Conservation (phyloP, 495 filamentous ascomycete species). For the Hypoxylon lenormandii region DNA sequence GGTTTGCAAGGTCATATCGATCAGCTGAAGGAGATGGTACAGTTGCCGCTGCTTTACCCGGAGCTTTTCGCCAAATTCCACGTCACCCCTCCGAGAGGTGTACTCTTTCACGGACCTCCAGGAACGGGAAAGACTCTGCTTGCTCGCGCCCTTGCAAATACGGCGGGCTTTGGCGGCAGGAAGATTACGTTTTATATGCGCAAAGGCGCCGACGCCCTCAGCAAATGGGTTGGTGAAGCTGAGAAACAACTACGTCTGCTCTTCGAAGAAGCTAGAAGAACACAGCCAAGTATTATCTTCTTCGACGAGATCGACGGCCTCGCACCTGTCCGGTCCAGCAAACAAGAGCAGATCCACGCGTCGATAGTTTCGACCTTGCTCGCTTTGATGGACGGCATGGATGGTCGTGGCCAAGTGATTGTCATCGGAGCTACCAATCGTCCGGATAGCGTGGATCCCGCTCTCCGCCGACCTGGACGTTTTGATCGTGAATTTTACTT, state of each 20-base stretch:
- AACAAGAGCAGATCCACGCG: conserved; percentile 97
- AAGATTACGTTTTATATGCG: conserved; percentile 99
- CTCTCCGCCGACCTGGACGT: conserved; percentile 89
- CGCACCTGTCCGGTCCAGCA: conserved; percentile 93
- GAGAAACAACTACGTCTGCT: conserved; percentile 91
- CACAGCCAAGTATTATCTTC: conserved; percentile 98
- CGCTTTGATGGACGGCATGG: conserved; percentile 99
- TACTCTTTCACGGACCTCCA: conserved; percentile 95
- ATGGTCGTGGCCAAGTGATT: conserved; percentile 95
- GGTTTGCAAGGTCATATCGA: conserved; percentile 92
- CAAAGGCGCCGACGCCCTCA: conserved; percentile 94
- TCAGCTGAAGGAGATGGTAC: conserved; percentile 97
- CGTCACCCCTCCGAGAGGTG: conserved; percentile 91
- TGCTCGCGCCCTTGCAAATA: conserved; percentile 88
- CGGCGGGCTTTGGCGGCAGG: conserved; percentile 77
- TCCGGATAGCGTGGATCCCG: conserved; percentile 95
- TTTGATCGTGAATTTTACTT: conserved; percentile 99
- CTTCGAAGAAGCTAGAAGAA: conserved; percentile 95
- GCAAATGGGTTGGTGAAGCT: conserved; percentile 99
- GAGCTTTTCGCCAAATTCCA: conserved; percentile 93
- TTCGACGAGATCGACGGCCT: conserved; percentile 99
- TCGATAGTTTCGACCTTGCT: conserved; percentile 96
- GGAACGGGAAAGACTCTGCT: conserved; percentile 97
- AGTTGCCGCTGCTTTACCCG: conserved; percentile 90
- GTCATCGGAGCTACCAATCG: conserved; percentile 98